Evolutionary conservation across 106 monocot species (phyloP).

Genomic region (Acorus calamus): DNA sequence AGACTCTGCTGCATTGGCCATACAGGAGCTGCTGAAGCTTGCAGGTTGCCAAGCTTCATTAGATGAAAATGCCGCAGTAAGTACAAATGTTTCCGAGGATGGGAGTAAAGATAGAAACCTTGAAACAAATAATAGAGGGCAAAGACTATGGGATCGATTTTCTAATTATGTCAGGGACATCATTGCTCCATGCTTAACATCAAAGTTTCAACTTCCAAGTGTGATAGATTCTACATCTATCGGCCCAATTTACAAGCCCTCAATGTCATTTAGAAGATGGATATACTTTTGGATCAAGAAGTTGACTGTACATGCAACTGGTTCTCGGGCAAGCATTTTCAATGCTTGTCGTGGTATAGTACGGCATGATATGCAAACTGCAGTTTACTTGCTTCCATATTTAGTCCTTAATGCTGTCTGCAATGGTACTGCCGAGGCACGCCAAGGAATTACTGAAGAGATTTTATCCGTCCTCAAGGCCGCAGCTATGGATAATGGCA

Average conservation of each 20-base stretch:
- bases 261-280: constrained; percentile 96
- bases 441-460: constrained; percentile 73
- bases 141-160: constrained; percentile 87
- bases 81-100: constrained; percentile 3
- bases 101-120: constrained; percentile 1
- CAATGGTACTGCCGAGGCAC: constrained; percentile 77
- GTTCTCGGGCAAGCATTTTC: constrained; percentile 72
- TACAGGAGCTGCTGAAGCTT: constrained; percentile 89
- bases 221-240: constrained; percentile 46
- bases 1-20: constrained; percentile 97
- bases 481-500: constrained; percentile 65
- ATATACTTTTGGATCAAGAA: constrained; percentile 88
- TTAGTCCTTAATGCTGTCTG: constrained; percentile 90
- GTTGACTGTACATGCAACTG: constrained; percentile 69
- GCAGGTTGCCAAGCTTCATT: constrained; percentile 76
- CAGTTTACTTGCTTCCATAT: constrained; percentile 83
- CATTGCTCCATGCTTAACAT: constrained; percentile 95
- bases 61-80: constrained; percentile 25
- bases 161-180: constrained; percentile 96
- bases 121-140: constrained; percentile 38
- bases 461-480: constrained; percentile 83
- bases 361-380: constrained; percentile 96
- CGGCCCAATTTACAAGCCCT: constrained; percentile 70
- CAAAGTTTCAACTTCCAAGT: constrained; percentile 81
- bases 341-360: constrained; percentile 94